Evolutionary conservation across 2,329 filamentous ascomycete species (phyloP).

Genomic region (Aureobasidium mangrovei): DNA sequence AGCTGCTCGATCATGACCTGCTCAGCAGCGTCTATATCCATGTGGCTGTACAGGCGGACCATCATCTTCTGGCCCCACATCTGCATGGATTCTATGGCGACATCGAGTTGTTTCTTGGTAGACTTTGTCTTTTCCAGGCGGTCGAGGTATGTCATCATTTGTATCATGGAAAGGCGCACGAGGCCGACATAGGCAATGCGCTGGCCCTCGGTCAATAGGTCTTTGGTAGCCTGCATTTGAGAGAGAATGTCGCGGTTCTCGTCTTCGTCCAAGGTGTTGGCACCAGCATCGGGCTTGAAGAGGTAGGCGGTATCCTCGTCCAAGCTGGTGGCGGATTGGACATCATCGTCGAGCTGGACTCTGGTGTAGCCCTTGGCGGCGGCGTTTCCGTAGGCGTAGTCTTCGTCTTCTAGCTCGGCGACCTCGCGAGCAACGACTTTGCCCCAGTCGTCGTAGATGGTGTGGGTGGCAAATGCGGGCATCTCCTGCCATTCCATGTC

Average conservation of each 20-base stretch:
- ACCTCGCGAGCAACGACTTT: slow-evolving; percentile 76
- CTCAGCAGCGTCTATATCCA: slow-evolving; percentile 87
- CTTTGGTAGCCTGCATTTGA: slow-evolving; percentile 93
- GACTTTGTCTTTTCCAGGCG: slow-evolving; percentile 52
- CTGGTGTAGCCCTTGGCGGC: slow-evolving; percentile 93
- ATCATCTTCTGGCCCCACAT: slow-evolving; percentile 99
- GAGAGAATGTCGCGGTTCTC: slow-evolving; percentile 68
- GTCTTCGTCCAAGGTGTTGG: slow-evolving; percentile 65
- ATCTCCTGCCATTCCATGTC: slow-evolving; percentile 77
- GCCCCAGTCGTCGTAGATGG: slow-evolving; percentile 93
- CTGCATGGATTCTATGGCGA: slow-evolving; percentile 67
- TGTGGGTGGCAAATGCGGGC: slow-evolving; percentile 85
- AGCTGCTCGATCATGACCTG: slow-evolving; percentile 99
- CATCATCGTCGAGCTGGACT: slow-evolving; percentile 92
- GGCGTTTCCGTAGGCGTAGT: slow-evolving; percentile 64
- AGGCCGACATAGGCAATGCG: slow-evolving; percentile 93
- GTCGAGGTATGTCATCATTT: slow-evolving; percentile 64
- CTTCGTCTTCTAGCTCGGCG: slow-evolving; percentile 58
- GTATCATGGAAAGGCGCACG: slow-evolving; percentile 68
- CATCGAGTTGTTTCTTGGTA: slow-evolving; percentile 61
- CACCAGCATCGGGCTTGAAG: slow-evolving; percentile 60
- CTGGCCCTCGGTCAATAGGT: slow-evolving; percentile 88
- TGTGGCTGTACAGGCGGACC: slow-evolving; percentile 86
- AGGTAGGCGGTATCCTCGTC: slow-evolving; percentile 96
- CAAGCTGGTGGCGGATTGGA: slow-evolving; percentile 86